Base-by-base conservation (phyloP, 495 filamentous ascomycete genomes). In the Penicillium alfredii region DNA sequence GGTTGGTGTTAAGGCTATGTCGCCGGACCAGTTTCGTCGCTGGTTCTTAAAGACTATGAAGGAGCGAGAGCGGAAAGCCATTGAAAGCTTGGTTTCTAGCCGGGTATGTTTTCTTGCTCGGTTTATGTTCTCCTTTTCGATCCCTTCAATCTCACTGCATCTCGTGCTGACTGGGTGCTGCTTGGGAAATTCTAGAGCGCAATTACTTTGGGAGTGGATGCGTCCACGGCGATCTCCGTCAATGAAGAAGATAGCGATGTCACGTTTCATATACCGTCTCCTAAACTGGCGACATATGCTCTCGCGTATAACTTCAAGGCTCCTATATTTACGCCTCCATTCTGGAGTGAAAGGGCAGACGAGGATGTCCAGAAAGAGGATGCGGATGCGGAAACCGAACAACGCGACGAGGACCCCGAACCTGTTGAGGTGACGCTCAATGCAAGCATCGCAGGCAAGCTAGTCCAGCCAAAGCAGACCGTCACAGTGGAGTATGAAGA, bases 11-110 rank as follows among this genome's bases (percentile, higher is more conserved):
- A 63, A 56, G 47, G 46, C 66, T 10, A 66, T 66, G 64, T 49
- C 49, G 21, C 61, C 67, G 1, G 56, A 61, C 23, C 62, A 75
- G 43, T 75, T 76, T 49, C 60, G 68, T 38, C 38, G 51, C 28
- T 75, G 71, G 71, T 66, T 74, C 29, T 45, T 73, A 35, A 64
- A 62, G 34, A 55, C 48, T 10, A 69, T 75, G 62, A 65, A 64
- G 41, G 59, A 46, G 22, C 56, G 64, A 11, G 66, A 69, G 43
- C 53, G 64, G 41, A 50, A 56, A 21, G 55, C 52, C 26, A 44
- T 76, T 4, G 54, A 71, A 35, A 52, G 50, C 6, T 28, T 75
- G 55, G 71, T 76, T 11, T 44, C 43, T 11, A 63, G 59, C 38
- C 56, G 45, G 47, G 70, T 72, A 49, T 51, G 60, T 57, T 37